These are phyloP conservation scores for Picochlorum sp. DNA, from an alignment of 139 green algal genomes.

Conservation along the genomic window DNA sequence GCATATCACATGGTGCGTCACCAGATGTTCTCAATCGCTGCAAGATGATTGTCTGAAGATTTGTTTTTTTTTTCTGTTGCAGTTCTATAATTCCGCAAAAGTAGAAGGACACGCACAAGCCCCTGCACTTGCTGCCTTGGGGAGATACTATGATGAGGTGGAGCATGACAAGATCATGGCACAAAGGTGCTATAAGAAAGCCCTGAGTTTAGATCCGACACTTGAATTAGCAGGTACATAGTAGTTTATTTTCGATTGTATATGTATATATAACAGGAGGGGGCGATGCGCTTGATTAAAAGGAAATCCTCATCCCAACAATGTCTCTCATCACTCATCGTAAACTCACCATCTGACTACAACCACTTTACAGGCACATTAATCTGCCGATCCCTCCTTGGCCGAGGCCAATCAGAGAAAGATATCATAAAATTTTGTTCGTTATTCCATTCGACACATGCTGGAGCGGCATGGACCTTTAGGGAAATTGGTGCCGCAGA, in stretches of 20 bases:
- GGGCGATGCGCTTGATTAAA: neutral
- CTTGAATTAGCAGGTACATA: constrained; percentile 37
- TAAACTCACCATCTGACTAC: no score
- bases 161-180: constrained; percentile 38
- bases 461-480: no score
- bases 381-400: no score
- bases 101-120: constrained; percentile 50
- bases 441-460: constrained; percentile 2
- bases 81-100: constrained; percentile 43
- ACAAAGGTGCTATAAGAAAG: constrained; percentile 54
- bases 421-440: neutral
- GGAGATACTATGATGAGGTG: constrained; percentile 42
- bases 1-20: constrained; percentile 21
- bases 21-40: neutral
- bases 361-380: no score
- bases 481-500: no score
- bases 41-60: neutral
- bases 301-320: neutral
- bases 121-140: constrained; percentile 51
- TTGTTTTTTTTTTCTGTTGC: constrained; percentile 7
- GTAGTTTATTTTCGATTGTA: neutral
- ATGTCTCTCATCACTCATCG: neutral
- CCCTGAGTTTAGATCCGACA: constrained; percentile 54
- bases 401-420: no score
- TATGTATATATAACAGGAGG: neutral